Evolutionary conservation across 352 stramenopile genomes (phyloP).

Genomic region (Globisporangium emineosum): DNA sequence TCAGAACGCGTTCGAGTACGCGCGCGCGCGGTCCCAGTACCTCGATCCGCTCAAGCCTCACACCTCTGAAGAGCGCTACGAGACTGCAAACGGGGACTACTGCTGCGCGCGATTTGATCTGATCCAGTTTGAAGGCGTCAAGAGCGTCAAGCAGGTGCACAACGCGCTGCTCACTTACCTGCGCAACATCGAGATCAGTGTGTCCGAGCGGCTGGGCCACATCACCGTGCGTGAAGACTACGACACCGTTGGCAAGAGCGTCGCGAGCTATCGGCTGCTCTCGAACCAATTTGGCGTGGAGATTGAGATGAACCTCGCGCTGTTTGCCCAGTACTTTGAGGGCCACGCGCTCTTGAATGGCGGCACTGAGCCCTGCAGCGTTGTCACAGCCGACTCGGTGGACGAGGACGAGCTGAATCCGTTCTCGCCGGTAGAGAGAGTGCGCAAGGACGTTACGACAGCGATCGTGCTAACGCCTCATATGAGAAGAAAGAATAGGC

Average conservation of each 20-base stretch:
- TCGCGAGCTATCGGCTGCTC: not conserved
- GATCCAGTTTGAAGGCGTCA: constrained; percentile 28
- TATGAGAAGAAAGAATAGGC: no score
- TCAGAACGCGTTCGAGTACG: constrained; percentile 28
- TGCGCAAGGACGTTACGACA: no score
- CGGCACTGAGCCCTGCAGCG: no score
- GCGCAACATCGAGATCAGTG: constrained; percentile 40
- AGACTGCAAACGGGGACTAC: constrained; percentile 37
- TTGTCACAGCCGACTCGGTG: no score
- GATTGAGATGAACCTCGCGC: no score
- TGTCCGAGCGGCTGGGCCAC: constrained; percentile 22
- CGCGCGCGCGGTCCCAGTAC: constrained; percentile 43
- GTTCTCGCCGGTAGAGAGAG: no score
- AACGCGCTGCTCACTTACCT: constrained; percentile 34
- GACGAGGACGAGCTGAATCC: no score
- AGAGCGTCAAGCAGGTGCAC: constrained; percentile 30
- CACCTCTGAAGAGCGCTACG: constrained; percentile 38
- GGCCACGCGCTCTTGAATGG: no score
- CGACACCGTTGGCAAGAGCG: not conserved
- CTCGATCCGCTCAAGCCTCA: constrained; percentile 33
- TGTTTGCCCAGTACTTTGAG: no score
- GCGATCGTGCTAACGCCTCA: no score
- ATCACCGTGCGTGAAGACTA: constrained; percentile 22
- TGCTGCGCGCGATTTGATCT: constrained; percentile 40
- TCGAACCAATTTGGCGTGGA: not conserved